Evolutionary conservation across 257 asterid genomes (phyloP).

Genomic region (Vinca minor): DNA sequence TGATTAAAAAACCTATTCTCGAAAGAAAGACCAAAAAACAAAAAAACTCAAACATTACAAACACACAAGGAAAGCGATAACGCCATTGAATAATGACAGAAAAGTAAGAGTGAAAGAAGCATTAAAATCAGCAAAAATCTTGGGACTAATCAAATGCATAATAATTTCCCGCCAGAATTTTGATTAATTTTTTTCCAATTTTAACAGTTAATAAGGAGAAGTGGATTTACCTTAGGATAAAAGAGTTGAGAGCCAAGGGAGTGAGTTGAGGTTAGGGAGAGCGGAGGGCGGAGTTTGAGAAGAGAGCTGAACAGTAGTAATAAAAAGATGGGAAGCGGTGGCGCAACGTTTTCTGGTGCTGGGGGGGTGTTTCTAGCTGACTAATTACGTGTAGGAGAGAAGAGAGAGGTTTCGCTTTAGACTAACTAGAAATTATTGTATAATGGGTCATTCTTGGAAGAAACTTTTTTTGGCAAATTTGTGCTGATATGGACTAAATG

Average conservation of each 20-base stretch:
- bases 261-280: no score
- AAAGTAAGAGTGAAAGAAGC: background rate
- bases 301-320: no score
- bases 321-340: conserved; percentile 6
- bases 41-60: background rate
- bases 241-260: no score
- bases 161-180: conserved; percentile 7
- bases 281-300: no score
- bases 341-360: background rate
- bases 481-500: no score
- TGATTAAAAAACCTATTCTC: no score
- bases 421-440: no score
- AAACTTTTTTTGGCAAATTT: no score
- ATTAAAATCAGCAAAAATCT: background rate
- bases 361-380: background rate
- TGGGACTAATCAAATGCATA: background rate
- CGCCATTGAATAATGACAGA: background rate
- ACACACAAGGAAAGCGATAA: background rate
- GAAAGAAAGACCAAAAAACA: background rate
- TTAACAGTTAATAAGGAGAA: background rate
- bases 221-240: no score
- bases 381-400: conserved; percentile 6
- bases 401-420: no score
- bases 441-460: no score
- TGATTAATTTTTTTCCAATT: background rate